Base-by-base conservation (phyloP, 176 grass and related monocot genomes). In the Elymus sibiricus region DNA sequence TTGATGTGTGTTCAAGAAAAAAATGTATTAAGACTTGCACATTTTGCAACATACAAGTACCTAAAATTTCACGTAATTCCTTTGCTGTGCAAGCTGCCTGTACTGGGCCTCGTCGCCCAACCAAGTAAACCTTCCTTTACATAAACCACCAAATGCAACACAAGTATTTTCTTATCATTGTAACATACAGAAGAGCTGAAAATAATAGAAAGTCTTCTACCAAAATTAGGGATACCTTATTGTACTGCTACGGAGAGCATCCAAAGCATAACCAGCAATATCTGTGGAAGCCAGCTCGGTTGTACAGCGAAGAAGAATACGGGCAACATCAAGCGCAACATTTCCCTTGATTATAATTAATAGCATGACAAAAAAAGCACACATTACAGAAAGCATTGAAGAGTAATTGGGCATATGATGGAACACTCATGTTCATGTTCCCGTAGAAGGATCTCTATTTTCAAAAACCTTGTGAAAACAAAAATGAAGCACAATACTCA, bases 51-150 rank as follows among this genome's bases (percentile, higher is more conserved):
- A 76, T 61, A 61, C 53, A 77, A 83, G 37, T 84, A 95, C 96
- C 93, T 49, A 98, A 64, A 90, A 94, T 95, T 89, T 98, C 93
- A 87, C 93, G 91, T 64, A 98, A 58, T 68, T 98, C 93, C 70
- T 95, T 95, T 79, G 93, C 96, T 40, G 96, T 98, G 91, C 93
- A 98, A 67, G 91, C 93, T 78, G 91, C 91, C 81, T 98, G 96
- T 72, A 93, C 93, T 53, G 96, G 93, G 25, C 93, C 96, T 71
- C 90, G 84, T 82, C 95, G 88, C 62, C 95, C 95, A 85, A 94
- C 91, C 84, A 95, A 89, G 64, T 95, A 95, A 64, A 95, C 91
- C 86, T 95, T 98, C 89, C 96, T 86, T 86, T 84, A 92, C 14
- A 83, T 76, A 31, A 8, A 77, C 22, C 31, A 81, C 10, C 42